Base-by-base conservation (phyloP, 2,329 filamentous ascomycete species). In the Arachnomyces sp. region DNA sequence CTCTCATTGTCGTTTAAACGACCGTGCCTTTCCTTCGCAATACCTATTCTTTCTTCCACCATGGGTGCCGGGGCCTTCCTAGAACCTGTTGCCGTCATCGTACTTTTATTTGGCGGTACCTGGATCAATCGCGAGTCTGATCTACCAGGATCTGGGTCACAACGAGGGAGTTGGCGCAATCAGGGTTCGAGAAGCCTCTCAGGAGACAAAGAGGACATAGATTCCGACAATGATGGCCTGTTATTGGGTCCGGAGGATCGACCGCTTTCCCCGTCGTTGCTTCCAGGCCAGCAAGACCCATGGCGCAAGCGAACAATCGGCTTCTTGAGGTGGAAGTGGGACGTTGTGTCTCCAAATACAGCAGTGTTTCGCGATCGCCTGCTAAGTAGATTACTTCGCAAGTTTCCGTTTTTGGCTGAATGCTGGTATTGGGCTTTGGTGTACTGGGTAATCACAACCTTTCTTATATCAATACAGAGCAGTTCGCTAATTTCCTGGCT, bases 351-450 rank as follows among this genome's bases (percentile, higher is more conserved):
- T 13, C 80, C 80, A 2, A 80, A 84, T 56, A 82, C 79, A 1
- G 64, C 65, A 30, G 64, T 75, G 5, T 82, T 80, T 52, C 69
- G 73, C 47, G 70, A 75, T 45, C 73, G 75, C 34, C 61, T 81
- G 9, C 65, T 84, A 37, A 83, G 78, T 55, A 71, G 81, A 3
- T 50, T 86, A 28, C 69, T 86, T 11, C 70, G 70, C 42, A 80
- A 76, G 53, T 77, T 84, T 48, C 83, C 84, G 0, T 87, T 87
- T 55, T 59, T 86, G 18, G 78, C 80, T 1, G 84, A 87, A 60
- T 80, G 76, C 31, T 86, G 82, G 81, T 86, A 86, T 52, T 86
- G 82, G 82, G 77, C 78, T 2, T 63, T 85, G 46, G 80, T 86
- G 37, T 86, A 86, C 65, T 86, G 82, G 81, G 82, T 85, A 72